Evolutionary conservation across 2,329 filamentous ascomycete species (phyloP), one percentile per base, ranked within the genome.

Genomic region (Ophiostoma tasmaniense): DNA sequence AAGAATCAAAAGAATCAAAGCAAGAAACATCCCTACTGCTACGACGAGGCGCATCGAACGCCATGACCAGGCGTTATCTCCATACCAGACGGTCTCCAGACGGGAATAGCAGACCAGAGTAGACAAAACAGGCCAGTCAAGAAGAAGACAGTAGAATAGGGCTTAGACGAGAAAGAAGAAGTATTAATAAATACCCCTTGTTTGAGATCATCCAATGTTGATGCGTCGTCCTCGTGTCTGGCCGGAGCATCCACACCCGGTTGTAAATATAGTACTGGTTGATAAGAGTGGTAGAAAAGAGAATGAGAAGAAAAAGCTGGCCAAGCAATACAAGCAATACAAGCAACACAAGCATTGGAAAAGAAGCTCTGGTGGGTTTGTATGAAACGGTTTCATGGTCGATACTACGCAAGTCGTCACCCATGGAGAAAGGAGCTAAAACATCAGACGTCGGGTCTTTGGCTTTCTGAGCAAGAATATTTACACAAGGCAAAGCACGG

Each of bases 151-250:
- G 22, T n/a, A 50, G 33, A 61, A 39, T 39, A 33, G 62, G 22
- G 1, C 45, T 50, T 17, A 50, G 17, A 52, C 6, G 28, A 66
- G 30, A 67, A 28, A 50, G n/a, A 35, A 33, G 25, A 25, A 59
- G 25, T 59, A 59, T 59, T 59, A 59, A 59, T 59, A 35, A 64
- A 37, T n/a, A 37, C 61, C 28, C 33, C 61, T 64, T 64, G 61
- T 64, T 64, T 37, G 33, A n/a, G 61, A 37, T 35, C 28, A 64
- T 59, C 61, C 28, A 62, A 14, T 62, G 59, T 62, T 55, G 50
- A 59, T 59, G 52, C 52, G 52, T 59, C 25, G n/a, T 20, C 45
- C 4, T 30, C 11, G 25, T 59, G 13, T 30, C 25, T 10, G 25
- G 25, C 52, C 52, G 52, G 52, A 59, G 52, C 52, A 59, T 59